These are phyloP conservation scores for Proliferodiscus dingleyae DNA, from an alignment of 2,329 filamentous ascomycete species.

Conservation along the genomic window DNA sequence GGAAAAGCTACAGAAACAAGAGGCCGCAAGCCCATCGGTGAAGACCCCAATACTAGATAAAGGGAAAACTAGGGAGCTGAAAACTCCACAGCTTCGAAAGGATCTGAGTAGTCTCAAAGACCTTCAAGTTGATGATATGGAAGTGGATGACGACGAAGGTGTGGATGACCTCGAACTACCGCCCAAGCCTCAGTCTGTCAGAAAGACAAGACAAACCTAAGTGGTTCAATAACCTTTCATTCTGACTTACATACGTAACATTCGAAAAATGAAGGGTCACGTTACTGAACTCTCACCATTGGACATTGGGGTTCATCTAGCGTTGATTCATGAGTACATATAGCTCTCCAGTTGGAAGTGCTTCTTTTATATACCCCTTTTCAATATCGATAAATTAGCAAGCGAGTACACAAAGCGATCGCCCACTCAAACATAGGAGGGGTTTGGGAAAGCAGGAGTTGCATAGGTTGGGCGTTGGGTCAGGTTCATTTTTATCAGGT, in stretches of 20 bases:
- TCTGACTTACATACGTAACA: slow-evolving; percentile 1
- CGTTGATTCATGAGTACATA: too few species aligned
- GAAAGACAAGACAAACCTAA: slow-evolving; percentile 23
- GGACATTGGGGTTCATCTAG: too few species aligned
- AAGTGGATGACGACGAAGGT: slow-evolving; percentile 25
- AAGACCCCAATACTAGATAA: background rate
- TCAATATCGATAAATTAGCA: too few species aligned
- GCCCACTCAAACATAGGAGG: too few species aligned
- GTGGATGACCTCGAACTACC: slow-evolving; percentile 19
- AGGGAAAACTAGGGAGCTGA: slow-evolving; percentile 9
- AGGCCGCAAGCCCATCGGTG: slow-evolving; percentile 5
- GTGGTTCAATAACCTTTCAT: background rate
- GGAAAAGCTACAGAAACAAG: slow-evolving; percentile 19
- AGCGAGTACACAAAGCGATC: too few species aligned
- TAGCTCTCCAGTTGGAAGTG: background rate
- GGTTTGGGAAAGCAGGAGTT: too few species aligned
- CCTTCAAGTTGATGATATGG: slow-evolving; percentile 26
- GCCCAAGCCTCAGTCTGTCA: slow-evolving; percentile 25
- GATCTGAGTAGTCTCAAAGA: slow-evolving; percentile 9
- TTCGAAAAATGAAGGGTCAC: too few species aligned
- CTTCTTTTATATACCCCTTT: too few species aligned
- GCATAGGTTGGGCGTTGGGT: too few species aligned
- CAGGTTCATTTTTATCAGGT: too few species aligned
- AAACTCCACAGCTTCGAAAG: slow-evolving; percentile 7
- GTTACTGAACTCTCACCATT: too few species aligned